Percentiles rank a stretch among this genome's conserved stretches.
Evolutionary conservation across 768 basidiomycete species (phyloP).

Genomic region (Cytidiella melzeri): DNA sequence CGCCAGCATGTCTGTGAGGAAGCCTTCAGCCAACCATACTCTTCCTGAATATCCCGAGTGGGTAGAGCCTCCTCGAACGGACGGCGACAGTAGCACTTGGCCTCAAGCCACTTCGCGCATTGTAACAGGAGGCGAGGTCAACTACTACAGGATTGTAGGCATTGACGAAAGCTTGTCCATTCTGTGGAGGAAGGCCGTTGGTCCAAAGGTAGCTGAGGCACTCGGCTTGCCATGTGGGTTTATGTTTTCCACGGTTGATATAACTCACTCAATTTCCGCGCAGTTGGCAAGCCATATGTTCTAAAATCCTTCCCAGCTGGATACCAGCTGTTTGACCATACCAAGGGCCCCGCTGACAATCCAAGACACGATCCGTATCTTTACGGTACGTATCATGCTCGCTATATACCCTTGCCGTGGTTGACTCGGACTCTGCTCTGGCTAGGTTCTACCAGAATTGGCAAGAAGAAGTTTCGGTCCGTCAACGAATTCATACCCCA

Average conservation of each 20-base stretch:
- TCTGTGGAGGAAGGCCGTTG: conserved; percentile 47
- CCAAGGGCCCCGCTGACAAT: conserved; percentile 49
- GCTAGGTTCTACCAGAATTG: conserved; percentile 30
- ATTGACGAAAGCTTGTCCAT: conserved; percentile 45
- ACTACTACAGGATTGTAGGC: conserved; percentile 56
- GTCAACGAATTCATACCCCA: conserved; percentile 84
- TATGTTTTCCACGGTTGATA: neutral
- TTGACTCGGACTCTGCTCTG: neutral
- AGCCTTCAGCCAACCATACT: conserved; percentile 9
- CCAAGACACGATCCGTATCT: conserved; percentile 78
- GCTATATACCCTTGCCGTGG: no score
- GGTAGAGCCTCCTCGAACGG: conserved; percentile 55
- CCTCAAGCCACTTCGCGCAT: conserved; percentile 52
- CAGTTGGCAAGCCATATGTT: conserved; percentile 52
- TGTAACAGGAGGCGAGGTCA: conserved; percentile 59
- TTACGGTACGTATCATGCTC: conserved; percentile 42
- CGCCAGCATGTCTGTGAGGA: conserved; percentile 13
- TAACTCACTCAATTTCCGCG: conserved; percentile 2
- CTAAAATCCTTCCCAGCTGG: conserved; percentile 58
- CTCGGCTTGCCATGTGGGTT: conserved; percentile 46
- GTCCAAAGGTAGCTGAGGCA: conserved; percentile 33
- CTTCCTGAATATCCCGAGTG: conserved; percentile 50
- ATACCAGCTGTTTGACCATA: conserved; percentile 71
- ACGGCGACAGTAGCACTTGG: conserved; percentile 50
- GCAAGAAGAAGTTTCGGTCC: conserved; percentile 60